phyloP scores from a whole-genome alignment of 441 rosid species.

The Omphalea diandra region DNA sequence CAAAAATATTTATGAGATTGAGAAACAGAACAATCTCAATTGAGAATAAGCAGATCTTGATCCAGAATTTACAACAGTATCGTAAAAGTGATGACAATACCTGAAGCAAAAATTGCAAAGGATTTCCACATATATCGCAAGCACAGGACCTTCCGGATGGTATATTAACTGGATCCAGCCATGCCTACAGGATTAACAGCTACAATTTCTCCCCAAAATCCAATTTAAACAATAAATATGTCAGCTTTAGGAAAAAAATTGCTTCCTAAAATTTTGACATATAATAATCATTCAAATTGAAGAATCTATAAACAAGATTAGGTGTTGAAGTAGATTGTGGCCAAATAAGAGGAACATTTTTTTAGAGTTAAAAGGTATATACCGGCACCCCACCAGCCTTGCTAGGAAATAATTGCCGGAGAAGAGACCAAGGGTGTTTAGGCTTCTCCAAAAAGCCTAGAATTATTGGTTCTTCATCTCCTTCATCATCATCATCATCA shows the following conservation, averaged over 20 bases:
- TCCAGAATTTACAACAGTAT: background rate
- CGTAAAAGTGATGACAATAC: conserved; percentile 24
- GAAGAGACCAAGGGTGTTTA: conserved; percentile 49
- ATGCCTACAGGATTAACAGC: conserved; percentile 46
- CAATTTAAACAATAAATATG: no score
- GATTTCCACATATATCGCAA: conserved; percentile 78
- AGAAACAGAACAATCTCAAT: background rate
- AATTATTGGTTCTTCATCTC: conserved; percentile 52
- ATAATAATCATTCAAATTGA: no score
- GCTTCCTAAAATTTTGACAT: no score
- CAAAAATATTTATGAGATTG: no score
- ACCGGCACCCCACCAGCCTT: conserved; percentile 89
- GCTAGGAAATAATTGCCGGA: conserved; percentile 74
- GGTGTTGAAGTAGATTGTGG: no score
- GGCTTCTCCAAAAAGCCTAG: conserved; percentile 76
- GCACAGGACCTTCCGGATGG: conserved; percentile 59
- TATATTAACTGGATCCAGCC: conserved; percentile 82
- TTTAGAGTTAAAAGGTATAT: no score
- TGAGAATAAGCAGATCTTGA: background rate
- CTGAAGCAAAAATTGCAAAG: conserved; percentile 79
- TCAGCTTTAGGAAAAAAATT: no score
- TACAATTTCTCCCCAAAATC: no score
- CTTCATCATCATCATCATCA: conserved; percentile 56
- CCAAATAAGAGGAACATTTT: no score
- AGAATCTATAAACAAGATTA: no score